Base-by-base conservation (phyloP, 2,329 filamentous ascomycete genomes). In the Apiospora kogelbergensis region DNA sequence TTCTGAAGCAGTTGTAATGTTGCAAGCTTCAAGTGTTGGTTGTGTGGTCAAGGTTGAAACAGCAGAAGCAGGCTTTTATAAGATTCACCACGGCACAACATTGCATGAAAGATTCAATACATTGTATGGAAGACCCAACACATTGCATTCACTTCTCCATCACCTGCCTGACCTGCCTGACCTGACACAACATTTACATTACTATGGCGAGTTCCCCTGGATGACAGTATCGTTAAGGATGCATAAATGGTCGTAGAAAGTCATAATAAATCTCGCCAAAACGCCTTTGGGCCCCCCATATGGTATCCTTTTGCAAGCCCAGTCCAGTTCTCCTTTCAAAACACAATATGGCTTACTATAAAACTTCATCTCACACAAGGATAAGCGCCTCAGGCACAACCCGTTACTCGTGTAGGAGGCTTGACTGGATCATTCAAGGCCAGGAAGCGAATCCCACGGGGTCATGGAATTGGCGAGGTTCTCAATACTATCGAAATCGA, bases 401-500 rank as follows among this genome's bases (percentile, higher is more conserved):
- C 53, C 20, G 15, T 15, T 11, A 30, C 17, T 13, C 30, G 53
- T 37, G 2, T 30, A n/a, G 11, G 20, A n/a, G 9, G 3, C 13
- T 30, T n/a, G 26, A 11, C 30, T 6, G 65, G 64, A 57, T 70
- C 57, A 71, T 63, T 71, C 69, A 24, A 71, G 41, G 2, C 65
- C 66, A 30, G 65, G 33, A 17, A 71, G 63, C 6, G 68, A 63
- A n/a, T 71, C 69, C 69, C 69, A 71, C 6, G 67, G 67, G 11
- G 48, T 64, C 69, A 78, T 73, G 1, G 74, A 75, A 9, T 68
- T 70, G 7, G 74, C 73, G 17, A 79, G 63, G 45, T 71, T 73
- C 67, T 74, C 74, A 7, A 78, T 70, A 44, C 67, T 71, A 41
- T 78, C 76, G 37, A 78, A 75, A 65, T 76, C 76, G 37, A 77